Conservation (phyloP, 169 alveolate genomes). For the Eimeria praecox region DNA sequence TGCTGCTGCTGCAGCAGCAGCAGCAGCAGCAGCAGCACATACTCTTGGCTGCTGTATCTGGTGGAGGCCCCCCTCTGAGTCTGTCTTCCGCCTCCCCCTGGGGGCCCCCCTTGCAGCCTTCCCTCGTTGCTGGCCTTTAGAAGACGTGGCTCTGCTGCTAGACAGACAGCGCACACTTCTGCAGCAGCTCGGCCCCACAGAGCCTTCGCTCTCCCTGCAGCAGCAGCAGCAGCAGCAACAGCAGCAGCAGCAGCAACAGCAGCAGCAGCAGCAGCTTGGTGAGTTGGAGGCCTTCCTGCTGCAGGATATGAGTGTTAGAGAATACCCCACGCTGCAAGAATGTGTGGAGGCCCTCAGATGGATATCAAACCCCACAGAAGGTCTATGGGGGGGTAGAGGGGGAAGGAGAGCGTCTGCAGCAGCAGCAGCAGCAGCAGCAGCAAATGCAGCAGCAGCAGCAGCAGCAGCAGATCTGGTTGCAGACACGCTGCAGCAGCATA, state of each 20-base stretch:
- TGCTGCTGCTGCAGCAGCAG: constrained; percentile 6
- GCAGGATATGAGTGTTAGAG: neutral
- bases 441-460: constrained; percentile 16
- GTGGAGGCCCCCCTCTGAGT: constrained; percentile 9
- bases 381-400: neutral
- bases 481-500: neutral
- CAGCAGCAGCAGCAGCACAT: constrained; percentile 12
- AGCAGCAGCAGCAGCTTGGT: constrained; percentile 45
- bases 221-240: neutral
- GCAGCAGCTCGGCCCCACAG: neutral
- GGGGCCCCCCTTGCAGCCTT: constrained; percentile 66
- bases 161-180: neutral
- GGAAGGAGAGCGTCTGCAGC: neutral
- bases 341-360: constrained; percentile 8
- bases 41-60: constrained; percentile 44
- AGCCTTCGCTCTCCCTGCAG: neutral
- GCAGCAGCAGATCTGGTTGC: neutral
- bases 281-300: constrained; percentile 14
- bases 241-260: constrained; percentile 26
- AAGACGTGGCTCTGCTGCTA: constrained; percentile 36
- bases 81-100: constrained; percentile 59
- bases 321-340: constrained; percentile 29
- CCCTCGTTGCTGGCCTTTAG: constrained; percentile 10
- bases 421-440: constrained; percentile 11
- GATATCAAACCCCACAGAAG: neutral